Evolutionary conservation across 148 eudicot species (phyloP).

Genomic region (Heliamphora exappendiculata): DNA sequence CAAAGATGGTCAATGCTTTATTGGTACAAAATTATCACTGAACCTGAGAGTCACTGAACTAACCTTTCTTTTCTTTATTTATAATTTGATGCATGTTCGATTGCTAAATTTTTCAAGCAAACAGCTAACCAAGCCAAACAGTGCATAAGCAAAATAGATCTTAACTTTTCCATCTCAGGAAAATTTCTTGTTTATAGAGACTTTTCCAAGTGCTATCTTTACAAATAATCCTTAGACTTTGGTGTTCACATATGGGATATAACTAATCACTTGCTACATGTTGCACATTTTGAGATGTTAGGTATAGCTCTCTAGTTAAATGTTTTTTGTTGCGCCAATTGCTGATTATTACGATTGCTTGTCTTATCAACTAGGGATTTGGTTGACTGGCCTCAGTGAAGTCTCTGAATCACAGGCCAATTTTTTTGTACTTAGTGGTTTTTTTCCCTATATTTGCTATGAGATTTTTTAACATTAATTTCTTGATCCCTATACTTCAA

Average conservation of each 20-base stretch:
- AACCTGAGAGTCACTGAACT: neutral
- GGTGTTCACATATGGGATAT: neutral
- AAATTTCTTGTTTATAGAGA: neutral
- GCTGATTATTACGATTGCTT: neutral
- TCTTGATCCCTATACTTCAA: too few species aligned
- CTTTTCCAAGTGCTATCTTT: neutral
- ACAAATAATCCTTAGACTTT: neutral
- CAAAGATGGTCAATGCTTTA: neutral
- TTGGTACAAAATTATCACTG: neutral
- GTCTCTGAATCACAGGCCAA: too few species aligned
- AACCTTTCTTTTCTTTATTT: neutral
- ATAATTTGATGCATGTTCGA: neutral
- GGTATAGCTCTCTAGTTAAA: neutral
- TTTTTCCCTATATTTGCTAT: too few species aligned
- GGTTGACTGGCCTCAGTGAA: too few species aligned
- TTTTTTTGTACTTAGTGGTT: too few species aligned
- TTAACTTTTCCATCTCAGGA: neutral
- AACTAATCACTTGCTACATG: neutral
- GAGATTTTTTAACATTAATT: too few species aligned
- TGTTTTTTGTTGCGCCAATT: neutral
- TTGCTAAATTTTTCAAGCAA: neutral
- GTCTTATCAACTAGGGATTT: neutral
- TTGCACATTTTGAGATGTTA: neutral
- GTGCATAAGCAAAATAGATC: neutral
- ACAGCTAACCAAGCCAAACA: neutral